A percentile compares a stretch with the other conserved stretches of the same genome.
Evolutionary conservation across 345 rosid species (phyloP).

Genomic region (Raphanus sativus): DNA sequence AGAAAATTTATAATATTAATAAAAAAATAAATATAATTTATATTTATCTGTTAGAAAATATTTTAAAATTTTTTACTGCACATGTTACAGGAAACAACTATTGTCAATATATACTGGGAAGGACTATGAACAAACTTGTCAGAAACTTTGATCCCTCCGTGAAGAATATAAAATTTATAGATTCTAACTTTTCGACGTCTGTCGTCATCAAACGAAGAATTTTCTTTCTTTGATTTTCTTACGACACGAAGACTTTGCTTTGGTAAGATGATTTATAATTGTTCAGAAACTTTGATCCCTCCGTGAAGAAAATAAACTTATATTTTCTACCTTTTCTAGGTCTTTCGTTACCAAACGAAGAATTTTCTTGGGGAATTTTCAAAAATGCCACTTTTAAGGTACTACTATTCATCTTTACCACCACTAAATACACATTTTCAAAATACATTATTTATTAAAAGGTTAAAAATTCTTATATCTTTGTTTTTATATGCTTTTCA

Average conservation of each 20-base stretch:
- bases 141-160: not conserved
- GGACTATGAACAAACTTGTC: not conserved
- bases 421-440: no score
- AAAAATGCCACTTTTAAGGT: no score
- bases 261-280: not conserved
- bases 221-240: not conserved
- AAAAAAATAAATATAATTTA: no score
- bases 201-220: slow-evolving; percentile 6
- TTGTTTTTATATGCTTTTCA: no score
- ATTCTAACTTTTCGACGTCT: not conserved
- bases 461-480: no score
- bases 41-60: no score
- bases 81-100: no score
- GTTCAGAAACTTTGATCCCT: not conserved
- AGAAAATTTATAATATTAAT: no score
- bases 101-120: not conserved
- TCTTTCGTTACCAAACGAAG: slow-evolving; percentile 5
- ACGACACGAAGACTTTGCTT: not conserved
- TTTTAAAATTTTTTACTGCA: no score
- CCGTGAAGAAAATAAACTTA: not conserved
- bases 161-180: not conserved
- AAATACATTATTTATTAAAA: no score
- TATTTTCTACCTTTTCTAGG: not conserved
- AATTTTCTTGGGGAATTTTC: no score
- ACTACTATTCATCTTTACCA: no score